A percentile compares a stretch with the other conserved stretches of the same genome.
These are phyloP conservation scores for Cyberlindnera mycetangii DNA, from an alignment of 805 yeast genomes.

Conservation along the genomic window DNA sequence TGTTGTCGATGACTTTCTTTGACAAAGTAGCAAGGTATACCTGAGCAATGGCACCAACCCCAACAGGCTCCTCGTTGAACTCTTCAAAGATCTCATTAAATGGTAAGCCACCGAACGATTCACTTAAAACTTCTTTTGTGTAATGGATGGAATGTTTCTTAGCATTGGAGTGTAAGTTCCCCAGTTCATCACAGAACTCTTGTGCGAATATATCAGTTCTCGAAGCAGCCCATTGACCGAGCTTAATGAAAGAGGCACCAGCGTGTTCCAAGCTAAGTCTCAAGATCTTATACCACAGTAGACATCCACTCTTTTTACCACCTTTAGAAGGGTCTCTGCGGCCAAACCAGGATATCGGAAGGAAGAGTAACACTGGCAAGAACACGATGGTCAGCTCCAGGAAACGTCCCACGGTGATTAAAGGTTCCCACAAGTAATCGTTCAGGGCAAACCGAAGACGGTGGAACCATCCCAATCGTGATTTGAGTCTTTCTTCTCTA, in stretches of 20 bases:
- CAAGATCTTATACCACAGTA: constrained; percentile 66
- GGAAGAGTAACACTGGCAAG: constrained; percentile 59
- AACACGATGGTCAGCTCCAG: constrained; percentile 64
- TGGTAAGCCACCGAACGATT: constrained; percentile 53
- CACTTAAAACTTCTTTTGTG: constrained; percentile 56
- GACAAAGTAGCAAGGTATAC: constrained; percentile 76
- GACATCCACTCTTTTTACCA: constrained; percentile 56
- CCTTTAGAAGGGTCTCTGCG: constrained; percentile 17
- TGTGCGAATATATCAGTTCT: constrained; percentile 88
- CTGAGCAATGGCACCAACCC: constrained; percentile 99
- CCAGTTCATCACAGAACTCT: constrained; percentile 73
- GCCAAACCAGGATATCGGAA: constrained; percentile 53
- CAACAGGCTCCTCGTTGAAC: constrained; percentile 72
- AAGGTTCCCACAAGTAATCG: constrained; percentile 67
- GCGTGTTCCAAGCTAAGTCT: constrained; percentile 73
- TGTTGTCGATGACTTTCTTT: constrained; percentile 38
- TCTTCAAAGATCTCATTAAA: constrained; percentile 76
- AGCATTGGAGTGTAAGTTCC: constrained; percentile 79
- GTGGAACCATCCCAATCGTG: constrained; percentile 33
- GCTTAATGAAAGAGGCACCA: constrained; percentile 87
- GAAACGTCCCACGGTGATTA: constrained; percentile 65
- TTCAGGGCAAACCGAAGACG: constrained; percentile 40
- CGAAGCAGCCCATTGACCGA: constrained; percentile 99
- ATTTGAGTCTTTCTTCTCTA: constrained; percentile 29
- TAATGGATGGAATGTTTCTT: constrained; percentile 62